A percentile compares a stretch with the other conserved stretches of the same genome.
These are phyloP conservation scores for Septoria petroselini DNA, from an alignment of 2,329 filamentous ascomycete genomes.

Conservation along the genomic window DNA sequence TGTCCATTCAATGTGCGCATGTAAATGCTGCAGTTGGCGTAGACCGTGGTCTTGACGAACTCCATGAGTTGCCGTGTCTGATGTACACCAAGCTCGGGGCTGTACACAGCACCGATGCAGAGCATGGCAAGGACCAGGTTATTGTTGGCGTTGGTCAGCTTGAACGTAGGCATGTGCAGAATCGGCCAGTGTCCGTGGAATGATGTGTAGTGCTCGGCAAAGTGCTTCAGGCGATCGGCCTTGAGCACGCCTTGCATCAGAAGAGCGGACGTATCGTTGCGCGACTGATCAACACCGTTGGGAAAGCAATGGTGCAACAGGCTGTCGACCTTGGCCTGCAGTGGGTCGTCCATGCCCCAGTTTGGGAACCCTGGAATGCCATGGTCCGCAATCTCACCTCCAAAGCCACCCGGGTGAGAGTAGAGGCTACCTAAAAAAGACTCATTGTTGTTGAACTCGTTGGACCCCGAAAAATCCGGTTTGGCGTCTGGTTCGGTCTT, in stretches of 20 bases:
- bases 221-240: conserved; percentile 66
- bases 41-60: conserved; percentile 57
- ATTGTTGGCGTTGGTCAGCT: conserved; percentile 62
- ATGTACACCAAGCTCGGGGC: conserved; percentile 57
- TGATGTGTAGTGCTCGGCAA: conserved; percentile 67
- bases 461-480: conserved; percentile 39
- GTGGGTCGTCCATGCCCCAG: conserved; percentile 47
- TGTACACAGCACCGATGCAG: conserved; percentile 72
- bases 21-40: conserved; percentile 55
- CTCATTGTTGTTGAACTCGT: conserved; percentile 47
- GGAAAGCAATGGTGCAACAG: conserved; percentile 53
- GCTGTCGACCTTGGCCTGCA: conserved; percentile 46
- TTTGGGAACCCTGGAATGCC: conserved; percentile 39
- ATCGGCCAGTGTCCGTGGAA: conserved; percentile 72
- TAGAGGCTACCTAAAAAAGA: conserved; percentile 51
- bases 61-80: conserved; percentile 68
- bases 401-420: conserved; percentile 45
- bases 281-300: conserved; percentile 55
- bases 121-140: conserved; percentile 68
- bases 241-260: conserved; percentile 56
- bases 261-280: conserved; percentile 50
- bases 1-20: conserved; percentile 43
- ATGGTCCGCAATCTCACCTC: conserved; percentile 38
- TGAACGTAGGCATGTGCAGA: conserved; percentile 69
- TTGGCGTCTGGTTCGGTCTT: conserved; percentile 47